A percentile compares a stretch with the other conserved stretches of the same genome.
Evolutionary conservation across 139 green algal genomes (phyloP).

Genomic region (Ostreobium quekettii): DNA sequence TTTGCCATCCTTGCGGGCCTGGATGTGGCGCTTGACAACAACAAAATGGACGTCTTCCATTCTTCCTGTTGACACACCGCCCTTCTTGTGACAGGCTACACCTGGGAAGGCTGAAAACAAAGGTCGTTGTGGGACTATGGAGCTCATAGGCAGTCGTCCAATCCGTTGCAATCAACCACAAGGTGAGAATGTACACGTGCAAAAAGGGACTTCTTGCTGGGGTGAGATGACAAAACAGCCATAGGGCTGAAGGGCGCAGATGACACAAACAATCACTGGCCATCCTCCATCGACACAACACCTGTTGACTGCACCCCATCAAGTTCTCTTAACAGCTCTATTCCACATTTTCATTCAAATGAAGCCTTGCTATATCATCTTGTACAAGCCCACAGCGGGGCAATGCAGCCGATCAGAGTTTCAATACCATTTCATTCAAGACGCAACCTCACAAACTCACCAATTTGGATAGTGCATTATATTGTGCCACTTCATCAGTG

Average conservation of each 20-base stretch:
- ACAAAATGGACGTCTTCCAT: slow-evolving; percentile 16
- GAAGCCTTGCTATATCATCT: neutral
- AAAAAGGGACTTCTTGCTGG: neutral
- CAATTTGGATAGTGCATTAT: slow-evolving; percentile 16
- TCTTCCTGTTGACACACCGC: too few species aligned
- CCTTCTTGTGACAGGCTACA: too few species aligned
- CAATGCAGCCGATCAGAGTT: neutral
- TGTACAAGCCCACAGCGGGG: too few species aligned
- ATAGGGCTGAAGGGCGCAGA: neutral
- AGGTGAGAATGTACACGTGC: neutral
- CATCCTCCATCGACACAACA: neutral
- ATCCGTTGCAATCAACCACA: neutral
- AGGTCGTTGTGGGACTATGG: neutral
- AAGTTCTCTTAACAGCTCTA: neutral
- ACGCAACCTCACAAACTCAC: neutral
- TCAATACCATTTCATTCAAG: neutral
- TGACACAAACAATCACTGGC: neutral
- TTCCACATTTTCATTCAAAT: neutral
- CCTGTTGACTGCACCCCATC: neutral
- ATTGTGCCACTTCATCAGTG: slow-evolving; percentile 8
- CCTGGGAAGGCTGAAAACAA: too few species aligned
- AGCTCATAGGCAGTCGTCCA: neutral
- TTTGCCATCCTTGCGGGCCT: too few species aligned
- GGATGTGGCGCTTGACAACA: too few species aligned
- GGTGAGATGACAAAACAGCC: neutral